Percentiles rank a stretch among this genome's conserved stretches.
Evolutionary conservation across 1,284 basidiomycete species (phyloP).

Genomic region (Caloboletus inedulis): DNA sequence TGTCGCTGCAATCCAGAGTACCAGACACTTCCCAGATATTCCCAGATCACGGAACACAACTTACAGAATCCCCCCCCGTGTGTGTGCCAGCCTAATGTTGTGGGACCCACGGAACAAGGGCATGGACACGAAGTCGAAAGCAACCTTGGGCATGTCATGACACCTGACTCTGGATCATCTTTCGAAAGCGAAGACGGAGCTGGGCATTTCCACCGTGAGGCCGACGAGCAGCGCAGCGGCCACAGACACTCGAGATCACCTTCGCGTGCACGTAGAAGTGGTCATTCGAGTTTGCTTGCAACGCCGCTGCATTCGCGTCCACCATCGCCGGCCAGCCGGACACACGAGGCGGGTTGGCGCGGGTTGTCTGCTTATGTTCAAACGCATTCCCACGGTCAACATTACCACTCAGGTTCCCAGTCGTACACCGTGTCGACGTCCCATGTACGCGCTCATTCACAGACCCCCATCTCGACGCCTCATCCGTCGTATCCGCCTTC

Average conservation of each 20-base stretch:
- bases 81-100: constrained; percentile 38
- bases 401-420: not conserved
- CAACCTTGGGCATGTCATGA: constrained; percentile 27
- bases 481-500: constrained; percentile 23
- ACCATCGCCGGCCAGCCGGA: not conserved
- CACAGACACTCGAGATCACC: constrained; percentile 2
- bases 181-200: constrained; percentile 35
- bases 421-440: constrained; percentile 1
- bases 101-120: not conserved
- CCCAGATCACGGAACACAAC: constrained; percentile 40
- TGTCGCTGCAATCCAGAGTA: constrained; percentile 80
- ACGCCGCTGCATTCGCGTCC: not conserved
- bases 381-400: not conserved
- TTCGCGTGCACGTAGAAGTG: not conserved
- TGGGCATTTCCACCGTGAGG: constrained; percentile 21
- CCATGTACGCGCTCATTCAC: not conserved
- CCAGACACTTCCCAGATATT: constrained; percentile 73
- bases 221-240: constrained; percentile 8
- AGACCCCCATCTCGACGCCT: constrained; percentile 5
- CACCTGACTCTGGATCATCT: constrained; percentile 28
- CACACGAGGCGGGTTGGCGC: not conserved
- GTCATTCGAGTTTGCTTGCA: not conserved
- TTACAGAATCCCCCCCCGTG: constrained; percentile 37
- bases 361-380: not conserved
- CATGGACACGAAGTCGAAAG: not conserved